Percentiles rank a stretch among this genome's conserved stretches.
Conservation (phyloP, 176 grass and related monocot species). For the Eremochloa ophiuroides region DNA sequence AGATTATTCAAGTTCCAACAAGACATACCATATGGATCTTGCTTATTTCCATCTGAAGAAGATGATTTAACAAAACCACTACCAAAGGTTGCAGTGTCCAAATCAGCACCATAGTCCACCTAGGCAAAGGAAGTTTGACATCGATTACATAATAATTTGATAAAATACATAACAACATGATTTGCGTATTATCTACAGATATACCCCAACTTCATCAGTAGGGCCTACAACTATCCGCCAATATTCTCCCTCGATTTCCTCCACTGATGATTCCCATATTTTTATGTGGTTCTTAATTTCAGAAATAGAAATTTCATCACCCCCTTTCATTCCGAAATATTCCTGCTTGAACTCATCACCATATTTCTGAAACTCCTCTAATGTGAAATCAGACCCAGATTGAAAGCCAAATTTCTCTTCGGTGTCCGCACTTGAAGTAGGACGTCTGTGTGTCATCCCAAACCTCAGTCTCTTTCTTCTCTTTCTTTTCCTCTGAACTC, state of each 20-base stretch:
- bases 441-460: constrained; percentile 68
- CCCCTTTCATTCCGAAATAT: constrained; percentile 65
- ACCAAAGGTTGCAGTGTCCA: constrained; percentile 77
- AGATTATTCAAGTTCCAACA: constrained; percentile 95
- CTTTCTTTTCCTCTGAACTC: constrained; percentile 62
- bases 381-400: constrained; percentile 83
- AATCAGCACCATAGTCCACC: constrained; percentile 95
- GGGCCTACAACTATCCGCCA: constrained; percentile 85
- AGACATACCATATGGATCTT: constrained; percentile 45
- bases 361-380: constrained; percentile 63
- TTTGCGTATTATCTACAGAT: not conserved
- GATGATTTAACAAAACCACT: constrained; percentile 71
- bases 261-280: constrained; percentile 55
- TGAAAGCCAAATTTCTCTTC: constrained; percentile 96
- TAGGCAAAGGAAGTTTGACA: constrained; percentile 29
- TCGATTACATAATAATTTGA: constrained; percentile 16
- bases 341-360: constrained; percentile 69
- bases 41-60: constrained; percentile 38
- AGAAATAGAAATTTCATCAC: constrained; percentile 44
- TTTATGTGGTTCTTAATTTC: constrained; percentile 46
- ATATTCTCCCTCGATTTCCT: constrained; percentile 97
- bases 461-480: constrained; percentile 81
- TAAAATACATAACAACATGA: constrained; percentile 2
- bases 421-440: constrained; percentile 37
- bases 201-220: constrained; percentile 85